Conservation (phyloP, 1,284 basidiomycete genomes). For the Pascua sp. region DNA sequence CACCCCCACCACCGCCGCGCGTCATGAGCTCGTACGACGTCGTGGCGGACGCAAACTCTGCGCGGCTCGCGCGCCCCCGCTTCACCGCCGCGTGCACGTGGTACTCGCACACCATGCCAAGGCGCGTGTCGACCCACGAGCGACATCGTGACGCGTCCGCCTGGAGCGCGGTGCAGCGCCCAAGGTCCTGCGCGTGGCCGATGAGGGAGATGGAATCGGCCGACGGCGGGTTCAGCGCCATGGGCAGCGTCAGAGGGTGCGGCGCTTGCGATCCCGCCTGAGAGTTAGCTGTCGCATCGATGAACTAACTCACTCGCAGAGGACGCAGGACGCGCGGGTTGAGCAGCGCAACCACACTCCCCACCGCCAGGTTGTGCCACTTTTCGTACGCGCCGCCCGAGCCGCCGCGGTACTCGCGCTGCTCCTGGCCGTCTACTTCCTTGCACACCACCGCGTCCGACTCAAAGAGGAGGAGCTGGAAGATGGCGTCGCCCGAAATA, state of each 20-base stretch:
- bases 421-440: constrained; percentile 41
- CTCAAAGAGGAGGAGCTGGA: constrained; percentile 83
- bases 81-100: constrained; percentile 80
- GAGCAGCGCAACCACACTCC: constrained; percentile 81
- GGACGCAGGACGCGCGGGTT: constrained; percentile 85
- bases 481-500: constrained; percentile 71
- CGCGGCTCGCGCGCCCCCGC: constrained; percentile 62
- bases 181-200: constrained; percentile 79
- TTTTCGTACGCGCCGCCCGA: constrained; percentile 87
- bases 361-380: constrained; percentile 73
- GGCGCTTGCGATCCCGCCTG: constrained; percentile 47
- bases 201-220: constrained; percentile 75
- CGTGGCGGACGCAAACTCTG: constrained; percentile 61
- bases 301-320: constrained; percentile 59
- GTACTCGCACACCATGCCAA: constrained; percentile 75
- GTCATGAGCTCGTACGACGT: constrained; percentile 22
- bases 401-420: constrained; percentile 73
- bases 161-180: constrained; percentile 71
- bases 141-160: constrained; percentile 76
- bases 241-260: constrained; percentile 72
- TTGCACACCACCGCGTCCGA: constrained; percentile 60
- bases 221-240: constrained; percentile 81
- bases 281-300: not conserved
- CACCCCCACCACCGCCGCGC: constrained; percentile 44
- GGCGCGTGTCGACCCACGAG: constrained; percentile 80